A percentile compares a stretch with the other conserved stretches of the same genome.
Evolutionary conservation across 306 rosid species (phyloP).

Genomic region (Vigna angularis): DNA sequence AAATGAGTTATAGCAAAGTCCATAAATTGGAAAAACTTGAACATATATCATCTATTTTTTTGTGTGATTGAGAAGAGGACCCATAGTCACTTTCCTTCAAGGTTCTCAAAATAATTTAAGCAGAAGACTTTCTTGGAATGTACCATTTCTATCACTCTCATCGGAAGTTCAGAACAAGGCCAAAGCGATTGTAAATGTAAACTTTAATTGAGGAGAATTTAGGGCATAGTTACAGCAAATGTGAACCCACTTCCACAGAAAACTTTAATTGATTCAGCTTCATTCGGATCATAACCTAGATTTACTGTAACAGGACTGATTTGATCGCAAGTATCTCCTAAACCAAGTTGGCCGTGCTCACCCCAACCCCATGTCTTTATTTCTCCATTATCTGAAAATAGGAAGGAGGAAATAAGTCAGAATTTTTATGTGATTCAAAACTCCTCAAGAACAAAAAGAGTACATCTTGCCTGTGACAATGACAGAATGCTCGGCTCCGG

Average conservation of each 20-base stretch:
- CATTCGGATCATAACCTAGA: slow-evolving; percentile 43
- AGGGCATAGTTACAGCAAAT: slow-evolving; percentile 52
- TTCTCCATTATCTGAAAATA: slow-evolving; percentile 59
- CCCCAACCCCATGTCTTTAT: slow-evolving; percentile 98
- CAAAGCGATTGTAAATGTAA: not conserved
- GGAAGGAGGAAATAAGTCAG: slow-evolving; percentile 27
- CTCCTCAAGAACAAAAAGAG: not conserved
- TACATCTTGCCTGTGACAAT: slow-evolving; percentile 68
- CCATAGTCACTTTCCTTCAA: not conserved
- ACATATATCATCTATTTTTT: not conserved
- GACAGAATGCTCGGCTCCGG: slow-evolving; percentile 89
- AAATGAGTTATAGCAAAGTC: not conserved
- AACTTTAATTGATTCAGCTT: slow-evolving; percentile 50
- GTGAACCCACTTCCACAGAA: slow-evolving; percentile 95
- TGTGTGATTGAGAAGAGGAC: not conserved
- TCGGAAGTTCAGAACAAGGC: slow-evolving; percentile 25
- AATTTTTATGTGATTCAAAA: not conserved
- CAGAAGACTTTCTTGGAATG: slow-evolving; percentile 16
- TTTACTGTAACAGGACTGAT: slow-evolving; percentile 60
- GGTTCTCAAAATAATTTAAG: slow-evolving; percentile 10
- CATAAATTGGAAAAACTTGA: slow-evolving; percentile 1
- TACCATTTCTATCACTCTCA: not conserved
- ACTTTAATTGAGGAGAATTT: slow-evolving; percentile 25
- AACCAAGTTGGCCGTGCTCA: slow-evolving; percentile 96
- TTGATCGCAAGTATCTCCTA: slow-evolving; percentile 72